phyloP scores from a whole-genome alignment of 495 filamentous ascomycete genomes.

The Friedmanniomyces simplex region DNA sequence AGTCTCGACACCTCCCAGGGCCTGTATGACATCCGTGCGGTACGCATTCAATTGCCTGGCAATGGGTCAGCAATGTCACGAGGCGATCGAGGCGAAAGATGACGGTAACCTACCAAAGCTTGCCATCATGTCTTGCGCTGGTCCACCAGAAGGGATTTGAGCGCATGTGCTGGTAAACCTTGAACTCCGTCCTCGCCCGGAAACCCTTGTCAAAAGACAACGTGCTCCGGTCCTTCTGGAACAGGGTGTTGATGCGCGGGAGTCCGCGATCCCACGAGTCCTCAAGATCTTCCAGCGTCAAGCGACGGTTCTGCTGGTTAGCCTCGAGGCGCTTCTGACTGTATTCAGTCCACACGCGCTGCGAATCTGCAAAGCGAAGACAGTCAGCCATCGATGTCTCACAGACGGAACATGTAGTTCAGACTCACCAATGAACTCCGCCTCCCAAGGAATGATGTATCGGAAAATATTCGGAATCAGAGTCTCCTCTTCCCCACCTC shows the following conservation, averaged over 20 bases:
- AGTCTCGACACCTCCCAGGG: constrained; percentile 97
- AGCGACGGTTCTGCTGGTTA: constrained; percentile 89
- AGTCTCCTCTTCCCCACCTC: constrained; percentile 92
- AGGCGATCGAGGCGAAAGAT: too few relatives aligned
- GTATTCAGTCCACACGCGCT: constrained; percentile 98
- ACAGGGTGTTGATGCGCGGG: constrained; percentile 96
- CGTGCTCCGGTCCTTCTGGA: constrained; percentile 97
- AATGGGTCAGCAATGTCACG: too few relatives aligned
- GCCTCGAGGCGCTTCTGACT: constrained; percentile 96
- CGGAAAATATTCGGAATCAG: constrained; percentile 98
- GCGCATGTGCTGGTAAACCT: constrained; percentile 63
- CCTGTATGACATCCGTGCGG: constrained; percentile 96
- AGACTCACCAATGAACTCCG: constrained; percentile 65
- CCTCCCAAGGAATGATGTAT: constrained; percentile 99
- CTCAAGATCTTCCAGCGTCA: constrained; percentile 94
- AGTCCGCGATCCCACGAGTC: constrained; percentile 99
- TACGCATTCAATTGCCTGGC: constrained; percentile 83
- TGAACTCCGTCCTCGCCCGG: constrained; percentile 92
- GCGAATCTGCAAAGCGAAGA: constrained; percentile 62
- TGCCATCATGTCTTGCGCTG: constrained; percentile 93
- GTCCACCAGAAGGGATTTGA: constrained; percentile 42
- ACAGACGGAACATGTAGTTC: neutral
- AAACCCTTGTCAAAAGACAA: constrained; percentile 99
- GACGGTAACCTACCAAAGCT: constrained; percentile 74
- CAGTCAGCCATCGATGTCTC: neutral